Conservation (phyloP, 2,329 filamentous ascomycete genomes). For the Bimuria novae-zelandiae region DNA sequence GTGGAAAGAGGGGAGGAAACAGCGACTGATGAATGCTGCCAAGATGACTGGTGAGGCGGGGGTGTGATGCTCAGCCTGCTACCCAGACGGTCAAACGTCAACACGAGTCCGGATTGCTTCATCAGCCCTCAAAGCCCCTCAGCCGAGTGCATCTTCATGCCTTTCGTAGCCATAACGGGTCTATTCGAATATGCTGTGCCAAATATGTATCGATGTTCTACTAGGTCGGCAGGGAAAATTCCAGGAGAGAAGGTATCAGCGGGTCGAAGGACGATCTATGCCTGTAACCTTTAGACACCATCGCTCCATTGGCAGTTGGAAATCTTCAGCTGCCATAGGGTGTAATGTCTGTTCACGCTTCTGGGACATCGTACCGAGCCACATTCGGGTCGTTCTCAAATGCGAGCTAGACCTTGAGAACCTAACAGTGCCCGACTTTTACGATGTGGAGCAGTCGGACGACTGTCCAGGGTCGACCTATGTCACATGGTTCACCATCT, state of each 20-base stretch:
- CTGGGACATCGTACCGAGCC: not conserved
- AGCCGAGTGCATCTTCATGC: not conserved
- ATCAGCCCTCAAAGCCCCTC: not conserved
- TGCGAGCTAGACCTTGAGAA: not conserved
- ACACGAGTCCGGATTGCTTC: no score
- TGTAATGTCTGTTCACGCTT: not conserved
- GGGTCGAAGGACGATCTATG: not conserved
- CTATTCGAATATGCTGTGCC: no score
- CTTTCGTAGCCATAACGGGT: no score
- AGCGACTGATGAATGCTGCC: conserved; percentile 66
- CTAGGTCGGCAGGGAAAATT: no score
- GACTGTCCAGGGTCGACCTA: not conserved
- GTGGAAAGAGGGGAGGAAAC: conserved; percentile 76
- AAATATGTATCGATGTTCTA: not conserved
- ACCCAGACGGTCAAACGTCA: not conserved
- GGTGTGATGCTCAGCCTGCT: not conserved
- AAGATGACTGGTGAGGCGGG: conserved; percentile 17
- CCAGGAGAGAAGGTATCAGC: not conserved
- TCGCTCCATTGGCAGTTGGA: not conserved
- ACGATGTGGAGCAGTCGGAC: no score
- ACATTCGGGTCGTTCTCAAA: not conserved
- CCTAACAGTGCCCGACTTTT: no score
- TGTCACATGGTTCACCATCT: not conserved
- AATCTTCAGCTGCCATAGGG: not conserved
- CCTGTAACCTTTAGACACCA: not conserved